Evolutionary conservation across 2,329 filamentous ascomycete species (phyloP).

Genomic region (Aspergillus luchuensis): DNA sequence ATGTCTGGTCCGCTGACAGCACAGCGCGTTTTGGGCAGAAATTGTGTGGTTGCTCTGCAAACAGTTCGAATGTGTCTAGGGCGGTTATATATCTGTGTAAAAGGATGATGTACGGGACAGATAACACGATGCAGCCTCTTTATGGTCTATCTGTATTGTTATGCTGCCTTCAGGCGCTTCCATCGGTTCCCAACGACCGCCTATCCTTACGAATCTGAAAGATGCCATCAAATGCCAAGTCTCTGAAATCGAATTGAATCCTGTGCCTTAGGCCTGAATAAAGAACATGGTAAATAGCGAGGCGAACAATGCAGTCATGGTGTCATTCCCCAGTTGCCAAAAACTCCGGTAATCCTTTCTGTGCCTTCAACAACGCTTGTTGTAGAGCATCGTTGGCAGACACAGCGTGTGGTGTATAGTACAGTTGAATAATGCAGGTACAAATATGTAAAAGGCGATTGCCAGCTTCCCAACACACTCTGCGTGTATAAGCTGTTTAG

Average conservation of each 20-base stretch:
- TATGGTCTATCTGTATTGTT: constrained; percentile 7
- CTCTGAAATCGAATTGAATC: not conserved
- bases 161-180: not conserved
- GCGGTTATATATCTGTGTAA: not conserved
- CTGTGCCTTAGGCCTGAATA: constrained; percentile 26
- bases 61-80: not conserved
- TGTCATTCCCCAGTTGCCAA: constrained; percentile 33
- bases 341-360: constrained; percentile 37
- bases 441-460: constrained; percentile 7
- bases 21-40: not conserved
- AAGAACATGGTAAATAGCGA: constrained; percentile 28
- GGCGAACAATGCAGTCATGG: constrained; percentile 20
- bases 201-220: not conserved
- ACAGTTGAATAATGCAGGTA: constrained; percentile 25
- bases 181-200: constrained; percentile 1
- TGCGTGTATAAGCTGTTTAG: constrained; percentile 49
- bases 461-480: not conserved
- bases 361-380: constrained; percentile 22
- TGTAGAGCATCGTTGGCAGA: constrained; percentile 1
- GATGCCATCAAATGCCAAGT: not conserved
- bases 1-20: not conserved
- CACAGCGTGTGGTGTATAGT: constrained; percentile 30
- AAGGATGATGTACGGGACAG: constrained; percentile 9
- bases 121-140: not conserved
- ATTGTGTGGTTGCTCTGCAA: not conserved